Conservation (phyloP, 2,329 filamentous ascomycete species). For the Sporothrix brasiliensis region DNA sequence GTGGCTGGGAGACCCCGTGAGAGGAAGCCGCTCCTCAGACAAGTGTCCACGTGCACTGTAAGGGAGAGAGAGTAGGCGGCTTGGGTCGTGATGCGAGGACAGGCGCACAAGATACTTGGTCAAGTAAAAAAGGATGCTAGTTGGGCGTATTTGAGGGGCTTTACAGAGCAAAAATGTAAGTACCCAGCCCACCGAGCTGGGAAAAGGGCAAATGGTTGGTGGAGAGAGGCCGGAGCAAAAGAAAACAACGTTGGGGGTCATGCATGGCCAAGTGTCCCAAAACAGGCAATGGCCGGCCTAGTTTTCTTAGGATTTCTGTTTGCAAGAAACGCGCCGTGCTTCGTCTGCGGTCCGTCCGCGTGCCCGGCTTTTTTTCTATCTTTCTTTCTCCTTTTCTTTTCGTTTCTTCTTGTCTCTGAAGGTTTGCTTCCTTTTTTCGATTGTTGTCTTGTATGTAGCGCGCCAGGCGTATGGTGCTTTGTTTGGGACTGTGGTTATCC, state of each 20-base stretch:
- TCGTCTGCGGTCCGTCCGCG: not conserved
- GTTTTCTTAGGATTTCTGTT: slow-evolving; percentile 12
- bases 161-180: too few species aligned
- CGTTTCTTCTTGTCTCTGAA: not conserved
- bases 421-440: not conserved
- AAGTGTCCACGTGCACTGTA: slow-evolving; percentile 11
- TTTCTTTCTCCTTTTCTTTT: not conserved
- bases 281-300: not conserved
- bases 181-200: not conserved
- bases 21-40: not conserved
- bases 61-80: too few species aligned
- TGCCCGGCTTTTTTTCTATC: not conserved
- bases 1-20: not conserved
- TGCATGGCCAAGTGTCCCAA: slow-evolving; percentile 21
- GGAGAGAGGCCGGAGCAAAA: not conserved
- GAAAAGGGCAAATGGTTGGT: not conserved
- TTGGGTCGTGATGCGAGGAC: slow-evolving; percentile 12
- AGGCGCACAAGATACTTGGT: not conserved
- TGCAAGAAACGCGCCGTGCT: not conserved
- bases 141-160: not conserved
- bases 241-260: slow-evolving; percentile 25
- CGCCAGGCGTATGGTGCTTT: not conserved
- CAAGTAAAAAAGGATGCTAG: not conserved
- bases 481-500: slow-evolving; percentile 1
- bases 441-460: not conserved